Evolutionary conservation across 148 eudicot species (phyloP).

Genomic region (Limonium bicolor): DNA sequence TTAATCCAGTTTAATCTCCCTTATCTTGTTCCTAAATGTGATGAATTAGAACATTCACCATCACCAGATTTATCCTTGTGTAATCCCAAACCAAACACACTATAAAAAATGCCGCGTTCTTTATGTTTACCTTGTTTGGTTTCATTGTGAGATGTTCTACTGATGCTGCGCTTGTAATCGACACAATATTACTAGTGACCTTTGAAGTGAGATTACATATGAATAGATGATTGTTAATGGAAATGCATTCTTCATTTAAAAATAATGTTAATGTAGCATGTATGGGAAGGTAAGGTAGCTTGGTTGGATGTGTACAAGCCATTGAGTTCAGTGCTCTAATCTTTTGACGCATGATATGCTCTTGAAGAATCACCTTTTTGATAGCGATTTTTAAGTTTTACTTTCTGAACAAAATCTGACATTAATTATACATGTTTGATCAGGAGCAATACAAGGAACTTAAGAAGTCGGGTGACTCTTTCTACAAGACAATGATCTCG

Average conservation of each 20-base stretch:
- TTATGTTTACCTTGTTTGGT: no score
- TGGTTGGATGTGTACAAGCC: background rate
- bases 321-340: background rate
- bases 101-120: no score
- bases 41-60: no score
- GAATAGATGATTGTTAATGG: no score
- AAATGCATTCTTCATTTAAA: no score
- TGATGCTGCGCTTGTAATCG: no score
- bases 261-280: background rate
- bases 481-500: conserved; percentile 65
- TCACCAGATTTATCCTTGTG: background rate
- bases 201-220: no score
- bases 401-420: background rate
- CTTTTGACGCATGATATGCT: background rate
- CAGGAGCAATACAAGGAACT: conserved; percentile 50
- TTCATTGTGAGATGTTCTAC: no score
- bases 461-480: conserved; percentile 39
- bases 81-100: background rate
- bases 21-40: background rate
- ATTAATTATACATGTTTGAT: background rate
- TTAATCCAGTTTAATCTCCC: background rate
- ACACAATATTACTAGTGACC: no score
- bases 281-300: background rate
- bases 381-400: no score
- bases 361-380: background rate